Evolutionary conservation across 2,329 filamentous ascomycete species (phyloP).

Genomic region (Aaosphaeria pasadenensis): DNA sequence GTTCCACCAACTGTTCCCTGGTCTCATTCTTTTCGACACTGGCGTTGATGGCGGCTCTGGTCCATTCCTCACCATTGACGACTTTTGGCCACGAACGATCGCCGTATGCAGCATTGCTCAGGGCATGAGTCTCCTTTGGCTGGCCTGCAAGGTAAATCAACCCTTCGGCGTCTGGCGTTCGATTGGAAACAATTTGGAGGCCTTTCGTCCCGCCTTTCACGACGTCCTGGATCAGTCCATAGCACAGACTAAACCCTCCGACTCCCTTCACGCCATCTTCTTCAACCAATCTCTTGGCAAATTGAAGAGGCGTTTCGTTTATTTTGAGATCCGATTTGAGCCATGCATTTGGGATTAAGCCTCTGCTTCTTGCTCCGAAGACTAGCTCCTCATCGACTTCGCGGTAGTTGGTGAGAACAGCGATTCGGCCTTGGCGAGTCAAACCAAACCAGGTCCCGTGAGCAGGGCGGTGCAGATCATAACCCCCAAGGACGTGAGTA

Average conservation of each 20-base stretch:
- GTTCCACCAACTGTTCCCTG: slow-evolving; percentile 50
- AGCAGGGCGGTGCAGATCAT: slow-evolving; percentile 57
- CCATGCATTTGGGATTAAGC: slow-evolving; percentile 60
- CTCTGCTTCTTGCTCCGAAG: slow-evolving; percentile 51
- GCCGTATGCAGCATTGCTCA: slow-evolving; percentile 61
- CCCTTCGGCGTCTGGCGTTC: slow-evolving; percentile 51
- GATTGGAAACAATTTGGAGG: slow-evolving; percentile 61
- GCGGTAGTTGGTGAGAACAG: slow-evolving; percentile 63
- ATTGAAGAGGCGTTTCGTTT: slow-evolving; percentile 46
- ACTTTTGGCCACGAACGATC: slow-evolving; percentile 63
- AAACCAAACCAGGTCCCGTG: slow-evolving; percentile 66
- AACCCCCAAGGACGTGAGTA: slow-evolving; percentile 57
- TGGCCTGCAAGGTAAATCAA: slow-evolving; percentile 51
- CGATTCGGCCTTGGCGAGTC: slow-evolving; percentile 58
- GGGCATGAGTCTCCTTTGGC: slow-evolving; percentile 52
- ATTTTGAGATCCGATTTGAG: slow-evolving; percentile 42
- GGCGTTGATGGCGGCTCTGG: slow-evolving; percentile 48
- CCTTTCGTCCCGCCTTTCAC: slow-evolving; percentile 27
- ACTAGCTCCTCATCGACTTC: slow-evolving; percentile 47
- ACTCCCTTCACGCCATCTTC: slow-evolving; percentile 56
- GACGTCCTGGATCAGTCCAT: slow-evolving; percentile 52
- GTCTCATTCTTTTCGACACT: slow-evolving; percentile 43
- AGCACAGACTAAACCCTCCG: slow-evolving; percentile 62
- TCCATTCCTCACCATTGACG: slow-evolving; percentile 53
- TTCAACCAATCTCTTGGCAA: slow-evolving; percentile 54